phyloP scores from a whole-genome alignment of 805 yeast genomes.

The Metschnikowia proteae region DNA sequence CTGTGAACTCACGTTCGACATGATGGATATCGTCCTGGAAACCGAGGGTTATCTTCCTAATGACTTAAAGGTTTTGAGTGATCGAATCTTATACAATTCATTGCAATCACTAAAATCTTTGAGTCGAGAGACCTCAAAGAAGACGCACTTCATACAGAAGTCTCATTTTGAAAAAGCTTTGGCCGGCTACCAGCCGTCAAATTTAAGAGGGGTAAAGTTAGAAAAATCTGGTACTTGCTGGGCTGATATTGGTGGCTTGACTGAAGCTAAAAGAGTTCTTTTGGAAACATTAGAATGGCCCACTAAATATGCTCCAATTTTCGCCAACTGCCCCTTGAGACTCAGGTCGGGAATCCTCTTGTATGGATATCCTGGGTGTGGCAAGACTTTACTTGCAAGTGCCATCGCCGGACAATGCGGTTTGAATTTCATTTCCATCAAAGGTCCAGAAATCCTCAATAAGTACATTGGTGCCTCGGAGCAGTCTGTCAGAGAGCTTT shows the following conservation, averaged over 20 bases:
- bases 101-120: not conserved
- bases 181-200: slow-evolving; percentile 72
- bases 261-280: slow-evolving; percentile 67
- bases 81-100: slow-evolving; percentile 58
- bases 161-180: slow-evolving; percentile 53
- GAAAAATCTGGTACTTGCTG: slow-evolving; percentile 74
- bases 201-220: slow-evolving; percentile 79
- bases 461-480: slow-evolving; percentile 97
- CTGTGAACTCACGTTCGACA: slow-evolving; percentile 37
- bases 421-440: slow-evolving; percentile 83
- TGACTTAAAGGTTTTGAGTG: slow-evolving; percentile 69
- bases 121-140: not conserved
- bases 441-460: slow-evolving; percentile 93
- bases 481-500: slow-evolving; percentile 87
- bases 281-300: slow-evolving; percentile 97
- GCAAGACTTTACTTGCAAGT: slow-evolving; percentile 87
- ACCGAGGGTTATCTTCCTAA: slow-evolving; percentile 90
- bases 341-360: slow-evolving; percentile 84
- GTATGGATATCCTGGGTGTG: slow-evolving; percentile 98
- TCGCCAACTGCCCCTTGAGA: slow-evolving; percentile 80
- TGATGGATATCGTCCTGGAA: slow-evolving; percentile 50
- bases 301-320: slow-evolving; percentile 92
- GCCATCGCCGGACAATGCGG: slow-evolving; percentile 95
- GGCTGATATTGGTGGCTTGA: slow-evolving; percentile 87
- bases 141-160: slow-evolving; percentile 19